Evolutionary conservation across 1,284 basidiomycete species (phyloP), one percentile per base, ranked within the genome.

Genomic region (Pyrrhoderma noxium): DNA sequence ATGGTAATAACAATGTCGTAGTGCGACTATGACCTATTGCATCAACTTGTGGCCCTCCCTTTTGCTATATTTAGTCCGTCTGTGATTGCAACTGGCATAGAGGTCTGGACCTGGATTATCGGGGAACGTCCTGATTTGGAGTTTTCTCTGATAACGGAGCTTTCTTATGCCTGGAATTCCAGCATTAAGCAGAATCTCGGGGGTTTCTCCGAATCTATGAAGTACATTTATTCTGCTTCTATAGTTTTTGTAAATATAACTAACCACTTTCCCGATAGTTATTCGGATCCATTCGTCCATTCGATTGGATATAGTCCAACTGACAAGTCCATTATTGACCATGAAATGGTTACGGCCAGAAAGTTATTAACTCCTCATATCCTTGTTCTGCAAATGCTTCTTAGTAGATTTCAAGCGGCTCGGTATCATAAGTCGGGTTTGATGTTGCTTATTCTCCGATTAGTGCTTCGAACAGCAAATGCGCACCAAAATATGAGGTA

Each of bases 101-200:
- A 97, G 64, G 87, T 91, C 3, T 99, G 96, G 96, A 92, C 89
- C 2, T 98, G 94, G 95, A 75, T 98, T 0, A 89, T 98, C 45
- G 83, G 90, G 14, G 89, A 94, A 62, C 82, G 90, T 51, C 86
- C 91, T 0, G 78, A 82, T 51, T 73, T 81, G 21, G 82, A 87
- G 64, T 74, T 88, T 68, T 77, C 76, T 5, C 67, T 98, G 23
- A 88, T 97, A 75, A 75, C 82, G 9, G 93, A 97, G 62, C 80
- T 99, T 51, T 73, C 91, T 25, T 79, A 86, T 7, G 88, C 89
- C 3, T 99, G 96, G 96, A 76, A 84, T 38, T 76, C 79, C 55
- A 91, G 89, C 1, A 87, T 95, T 56, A 80, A 78, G 56, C 73
- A 79, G 37, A 75, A 81, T 53, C 85, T 80, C 58, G 94, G 94